Percentiles rank a stretch among this genome's conserved stretches.
Conservation (phyloP, 495 filamentous ascomycete species). For the Parathielavia appendiculata region DNA sequence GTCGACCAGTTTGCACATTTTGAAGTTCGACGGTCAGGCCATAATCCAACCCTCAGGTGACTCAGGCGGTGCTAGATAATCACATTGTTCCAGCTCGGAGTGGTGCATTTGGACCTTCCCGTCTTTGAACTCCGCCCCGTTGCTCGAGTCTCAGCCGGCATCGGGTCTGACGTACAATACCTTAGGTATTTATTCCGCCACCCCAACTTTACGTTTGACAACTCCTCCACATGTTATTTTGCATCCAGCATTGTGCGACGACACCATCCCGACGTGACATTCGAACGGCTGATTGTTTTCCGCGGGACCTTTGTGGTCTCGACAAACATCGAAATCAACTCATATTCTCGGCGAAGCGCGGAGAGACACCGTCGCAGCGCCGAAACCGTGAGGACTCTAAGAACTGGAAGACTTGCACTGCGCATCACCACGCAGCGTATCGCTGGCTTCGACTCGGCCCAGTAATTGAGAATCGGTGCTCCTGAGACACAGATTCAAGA, state of each 20-base stretch:
- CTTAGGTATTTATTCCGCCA: slow-evolving; percentile 14
- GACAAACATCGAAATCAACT: not conserved
- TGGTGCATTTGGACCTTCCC: not conserved
- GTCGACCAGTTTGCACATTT: too few species aligned
- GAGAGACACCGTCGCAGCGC: not conserved
- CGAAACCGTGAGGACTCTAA: too few species aligned
- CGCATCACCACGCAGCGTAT: not conserved
- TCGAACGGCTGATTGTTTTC: slow-evolving; percentile 8
- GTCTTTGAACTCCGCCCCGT: not conserved
- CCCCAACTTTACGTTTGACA: not conserved
- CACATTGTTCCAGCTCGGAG: not conserved
- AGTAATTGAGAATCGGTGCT: not conserved
- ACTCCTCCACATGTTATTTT: not conserved
- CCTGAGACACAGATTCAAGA: slow-evolving; percentile 2
- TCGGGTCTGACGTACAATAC: slow-evolving; percentile 10
- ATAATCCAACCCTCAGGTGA: too few species aligned
- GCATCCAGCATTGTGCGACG: slow-evolving; percentile 6
- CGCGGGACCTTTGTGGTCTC: not conserved
- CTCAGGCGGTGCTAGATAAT: too few species aligned
- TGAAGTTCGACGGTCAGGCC: too few species aligned
- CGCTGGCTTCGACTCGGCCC: not conserved
- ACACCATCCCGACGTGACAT: not conserved
- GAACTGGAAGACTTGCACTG: not conserved
- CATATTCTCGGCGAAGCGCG: not conserved
- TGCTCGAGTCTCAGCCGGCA: slow-evolving; percentile 13